Percentiles rank a stretch among this genome's conserved stretches.
phyloP scores from a whole-genome alignment of 805 yeast genomes.

The Metschnikowia corniflorae region DNA sequence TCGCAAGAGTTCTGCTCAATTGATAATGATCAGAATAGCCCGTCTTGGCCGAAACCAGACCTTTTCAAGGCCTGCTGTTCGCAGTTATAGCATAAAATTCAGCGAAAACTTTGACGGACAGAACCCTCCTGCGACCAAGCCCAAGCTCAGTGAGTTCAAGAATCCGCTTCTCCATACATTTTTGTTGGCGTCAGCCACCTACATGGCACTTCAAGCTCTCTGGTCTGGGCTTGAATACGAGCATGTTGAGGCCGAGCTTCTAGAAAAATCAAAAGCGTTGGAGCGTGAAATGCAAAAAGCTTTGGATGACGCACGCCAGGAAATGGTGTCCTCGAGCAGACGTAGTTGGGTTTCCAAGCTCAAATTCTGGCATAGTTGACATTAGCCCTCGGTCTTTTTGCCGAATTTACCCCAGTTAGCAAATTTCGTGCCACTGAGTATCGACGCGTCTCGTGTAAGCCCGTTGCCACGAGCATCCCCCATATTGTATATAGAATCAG shows the following conservation, averaged over 20 bases:
- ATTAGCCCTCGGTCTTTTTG: conserved; percentile 16
- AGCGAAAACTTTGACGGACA: conserved; percentile 17
- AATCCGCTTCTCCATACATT: conserved; percentile 37
- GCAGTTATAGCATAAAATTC: conserved; percentile 14
- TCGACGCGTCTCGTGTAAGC: conserved; percentile 17
- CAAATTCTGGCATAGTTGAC: conserved; percentile 21
- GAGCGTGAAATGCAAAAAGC: conserved; percentile 14
- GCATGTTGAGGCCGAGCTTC: conserved; percentile 14
- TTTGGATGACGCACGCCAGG: conserved; percentile 13
- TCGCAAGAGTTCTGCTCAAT: too few species aligned
- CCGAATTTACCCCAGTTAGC: conserved; percentile 31
- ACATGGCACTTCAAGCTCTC: conserved; percentile 32
- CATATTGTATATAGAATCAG: conserved; percentile 7
- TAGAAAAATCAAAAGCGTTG: conserved; percentile 16
- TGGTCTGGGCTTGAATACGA: conserved; percentile 33
- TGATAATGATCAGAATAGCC: too few species aligned
- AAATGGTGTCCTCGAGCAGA: conserved; percentile 10
- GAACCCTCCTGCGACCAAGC: conserved; percentile 20
- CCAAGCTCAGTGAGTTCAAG: conserved; percentile 34
- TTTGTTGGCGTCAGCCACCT: conserved; percentile 37
- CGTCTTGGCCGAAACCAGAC: too few species aligned
- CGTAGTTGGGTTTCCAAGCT: conserved; percentile 15
- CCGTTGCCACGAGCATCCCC: conserved; percentile 10
- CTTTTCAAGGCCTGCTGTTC: not conserved
- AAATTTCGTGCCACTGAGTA: conserved; percentile 24